Evolutionary conservation across 1,139 yeast species (phyloP), one percentile per base, ranked within the genome.

Genomic region (Citeromyces hawaiiensis): DNA sequence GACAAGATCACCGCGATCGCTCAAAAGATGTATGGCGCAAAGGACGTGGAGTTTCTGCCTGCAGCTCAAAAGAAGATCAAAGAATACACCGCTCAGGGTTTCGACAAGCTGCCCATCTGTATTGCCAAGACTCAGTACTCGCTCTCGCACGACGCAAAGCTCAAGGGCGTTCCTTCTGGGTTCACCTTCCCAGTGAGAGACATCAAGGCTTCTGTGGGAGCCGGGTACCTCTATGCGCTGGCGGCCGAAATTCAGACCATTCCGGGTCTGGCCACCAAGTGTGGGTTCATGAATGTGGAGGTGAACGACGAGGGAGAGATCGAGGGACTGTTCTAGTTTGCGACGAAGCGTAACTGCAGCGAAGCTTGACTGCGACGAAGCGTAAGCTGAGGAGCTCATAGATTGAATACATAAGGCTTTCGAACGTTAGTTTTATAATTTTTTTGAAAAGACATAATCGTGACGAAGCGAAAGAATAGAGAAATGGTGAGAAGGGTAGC

Each of bases 61-160:
- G 64, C 69, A 47, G 91, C 91, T 33, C 72, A 71, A 50, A 63
- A 69, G 51, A 83, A 80, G 59, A 74, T 82, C 47, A 78, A 70
- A 46, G 65, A 71, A 42, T 81, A 77, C 59, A 75, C 76, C 43
- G 59, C 65, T 42, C 87, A 80, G 64, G 88, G 88, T 1, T 81
- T 73, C 51, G 83, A 74, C 46, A 70, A 80, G 48, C 64, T 82
- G 54, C 93, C 93, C 42, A 74, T 82, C 45, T 82, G 93, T 62
- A 75, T 82, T 50, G 93, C 93, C 38, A 82, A 82, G 63, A 82
- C 93, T 2, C 93, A 82, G 59, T 82, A 82, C 61, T 81, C 91
- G 1, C 64, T 82, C 50, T 80, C 88, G 4, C 91, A 81, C 53
- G 91, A 82, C 59, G 82, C 91, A 36, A 64, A 74, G n/a, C 66